Percentiles rank a stretch among this genome's conserved stretches.
These are phyloP conservation scores for Chalara sp. DNA, from an alignment of 2,329 filamentous ascomycete genomes.

Conservation along the genomic window DNA sequence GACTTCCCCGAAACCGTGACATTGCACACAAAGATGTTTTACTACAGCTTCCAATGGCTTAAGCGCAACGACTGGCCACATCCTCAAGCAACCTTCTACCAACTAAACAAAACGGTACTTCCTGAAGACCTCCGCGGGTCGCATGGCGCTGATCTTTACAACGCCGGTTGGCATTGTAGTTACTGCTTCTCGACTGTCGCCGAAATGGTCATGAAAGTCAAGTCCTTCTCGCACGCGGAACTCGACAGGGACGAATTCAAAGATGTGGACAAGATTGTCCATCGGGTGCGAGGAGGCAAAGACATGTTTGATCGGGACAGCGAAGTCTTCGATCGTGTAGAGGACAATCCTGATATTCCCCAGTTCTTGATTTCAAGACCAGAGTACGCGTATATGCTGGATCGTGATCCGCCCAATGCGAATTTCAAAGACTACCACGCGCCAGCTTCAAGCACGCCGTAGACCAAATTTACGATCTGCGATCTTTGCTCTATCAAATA, in stretches of 20 bases:
- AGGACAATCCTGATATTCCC: conserved; percentile 34
- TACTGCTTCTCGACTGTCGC: conserved; percentile 35
- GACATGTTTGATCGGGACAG: conserved; percentile 32
- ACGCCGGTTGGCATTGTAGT: conserved; percentile 39
- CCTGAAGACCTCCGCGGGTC: conserved; percentile 32
- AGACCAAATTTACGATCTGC: not conserved
- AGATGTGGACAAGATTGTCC: conserved; percentile 30
- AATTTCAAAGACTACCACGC: conserved; percentile 6
- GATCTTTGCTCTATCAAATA: not conserved
- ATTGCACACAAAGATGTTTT: conserved; percentile 26
- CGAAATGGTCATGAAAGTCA: conserved; percentile 34
- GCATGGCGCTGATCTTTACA: conserved; percentile 23
- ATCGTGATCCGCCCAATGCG: conserved; percentile 8
- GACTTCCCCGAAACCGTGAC: conserved; percentile 26
- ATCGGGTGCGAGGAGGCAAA: conserved; percentile 32
- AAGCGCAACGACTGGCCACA: conserved; percentile 32
- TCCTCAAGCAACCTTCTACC: conserved; percentile 36
- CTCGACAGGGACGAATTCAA: conserved; percentile 32
- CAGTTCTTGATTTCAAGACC: conserved; percentile 26
- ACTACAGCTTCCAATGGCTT: conserved; percentile 31
- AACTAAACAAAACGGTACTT: conserved; percentile 29
- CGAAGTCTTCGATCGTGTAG: conserved; percentile 28
- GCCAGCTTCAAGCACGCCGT: too few relatives aligned
- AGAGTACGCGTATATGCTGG: conserved; percentile 7
- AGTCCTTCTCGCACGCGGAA: conserved; percentile 32